Base-by-base conservation (phyloP, 2,329 filamentous ascomycete genomes). In the Bisporella sp. region DNA sequence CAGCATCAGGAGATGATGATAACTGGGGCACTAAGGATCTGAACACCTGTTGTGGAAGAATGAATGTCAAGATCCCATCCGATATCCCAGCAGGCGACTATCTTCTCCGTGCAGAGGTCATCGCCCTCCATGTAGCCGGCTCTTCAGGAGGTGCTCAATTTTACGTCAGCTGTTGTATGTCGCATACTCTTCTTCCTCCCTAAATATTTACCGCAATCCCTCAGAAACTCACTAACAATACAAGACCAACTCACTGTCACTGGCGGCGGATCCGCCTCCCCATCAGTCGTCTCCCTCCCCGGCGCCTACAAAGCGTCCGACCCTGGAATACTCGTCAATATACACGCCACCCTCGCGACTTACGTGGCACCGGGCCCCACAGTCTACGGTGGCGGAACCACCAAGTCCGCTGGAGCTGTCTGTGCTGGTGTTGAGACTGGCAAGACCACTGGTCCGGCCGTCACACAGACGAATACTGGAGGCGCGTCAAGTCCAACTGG, bases 61-160 rank as follows among this genome's bases (percentile, higher is more conserved):
- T 67, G 40, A 74, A 70, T 57, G 74, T 79, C 64, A 68, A 66
- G 53, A 63, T 80, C 53, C 77, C 77, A 40, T 60, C 67, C 33
- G 74, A 72, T 65, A 69, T 80, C 51, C 72, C 76, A 4, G 67
- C 74, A 1, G 77, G 77, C 42, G 69, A 79, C 46, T 80, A 80
- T 57, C 71, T 81, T 31, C 65, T 81, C 61, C 71, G 77, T 41
- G 72, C 75, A 31, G 77, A 81, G 66, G 68, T 75, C 32, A 69
- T 79, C 41, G 76, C 76, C 5, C 67, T 79, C 42, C 76, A 80
- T 64, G 74, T 76, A 13, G 76, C 76, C 12, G 63, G 64, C 52
- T 60, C 53, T 9, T 51, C 53, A 11, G 70, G 67, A 21, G 63
- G 61, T 11, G 68, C 69, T 21, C 68, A 71, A 50, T 66, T 69